These are phyloP conservation scores for Luffa aegyptiaca DNA, from an alignment of 306 rosid species.

Conservation along the genomic window DNA sequence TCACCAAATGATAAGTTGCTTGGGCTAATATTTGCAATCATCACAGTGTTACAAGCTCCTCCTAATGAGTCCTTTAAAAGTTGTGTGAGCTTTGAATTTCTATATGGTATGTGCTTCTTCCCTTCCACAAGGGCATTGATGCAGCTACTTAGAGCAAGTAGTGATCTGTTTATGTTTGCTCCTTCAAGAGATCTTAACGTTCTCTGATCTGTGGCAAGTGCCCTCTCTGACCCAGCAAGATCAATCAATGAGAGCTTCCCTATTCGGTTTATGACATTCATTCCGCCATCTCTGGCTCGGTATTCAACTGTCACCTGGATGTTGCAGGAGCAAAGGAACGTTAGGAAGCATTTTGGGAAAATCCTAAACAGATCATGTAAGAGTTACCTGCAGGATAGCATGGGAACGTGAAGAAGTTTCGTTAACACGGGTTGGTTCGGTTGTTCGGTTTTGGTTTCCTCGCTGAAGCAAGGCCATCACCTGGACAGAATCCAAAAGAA, in stretches of 20 bases:
- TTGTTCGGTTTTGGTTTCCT: slow-evolving; percentile 87
- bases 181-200: slow-evolving; percentile 91
- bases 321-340: slow-evolving; percentile 9
- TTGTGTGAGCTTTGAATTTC: slow-evolving; percentile 91
- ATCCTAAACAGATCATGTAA: too few species aligned
- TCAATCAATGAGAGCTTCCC: slow-evolving; percentile 93
- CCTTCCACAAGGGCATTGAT: slow-evolving; percentile 94
- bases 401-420: slow-evolving; percentile 97
- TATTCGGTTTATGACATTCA: slow-evolving; percentile 55
- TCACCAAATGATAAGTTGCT: slow-evolving; percentile 82
- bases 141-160: slow-evolving; percentile 91
- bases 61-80: slow-evolving; percentile 95
- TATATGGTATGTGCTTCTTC: slow-evolving; percentile 86
- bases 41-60: slow-evolving; percentile 84
- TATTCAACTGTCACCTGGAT: slow-evolving; percentile 73
- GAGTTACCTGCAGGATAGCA: slow-evolving; percentile 84
- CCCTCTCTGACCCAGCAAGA: slow-evolving; percentile 99
- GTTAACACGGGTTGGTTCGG: slow-evolving; percentile 91
- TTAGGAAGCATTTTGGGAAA: background rate
- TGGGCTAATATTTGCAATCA: slow-evolving; percentile 97
- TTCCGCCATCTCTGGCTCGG: slow-evolving; percentile 63
- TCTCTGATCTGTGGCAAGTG: slow-evolving; percentile 92
- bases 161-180: slow-evolving; percentile 90
- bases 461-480: slow-evolving; percentile 95
- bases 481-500: slow-evolving; percentile 32